Evolutionary conservation across 169 alveolate species (phyloP).

Genomic region (Plasmodium gonderi): DNA sequence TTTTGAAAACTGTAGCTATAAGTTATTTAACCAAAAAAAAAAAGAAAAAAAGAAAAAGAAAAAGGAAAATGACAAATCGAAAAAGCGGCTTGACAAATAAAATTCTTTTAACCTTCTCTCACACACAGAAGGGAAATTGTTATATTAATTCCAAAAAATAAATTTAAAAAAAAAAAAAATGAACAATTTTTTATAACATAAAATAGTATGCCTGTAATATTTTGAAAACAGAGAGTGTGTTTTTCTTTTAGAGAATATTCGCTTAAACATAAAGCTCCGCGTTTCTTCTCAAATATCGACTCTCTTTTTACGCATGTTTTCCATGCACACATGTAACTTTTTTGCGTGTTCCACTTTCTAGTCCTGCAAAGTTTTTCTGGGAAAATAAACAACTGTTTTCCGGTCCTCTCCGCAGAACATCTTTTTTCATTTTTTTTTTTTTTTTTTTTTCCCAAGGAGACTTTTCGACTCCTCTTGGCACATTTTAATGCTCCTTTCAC

Average conservation of each 20-base stretch:
- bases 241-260: background rate
- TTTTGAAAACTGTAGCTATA: background rate
- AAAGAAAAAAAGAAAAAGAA: background rate
- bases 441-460: background rate
- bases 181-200: background rate
- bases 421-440: background rate
- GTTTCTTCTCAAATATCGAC: background rate
- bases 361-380: background rate
- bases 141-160: background rate
- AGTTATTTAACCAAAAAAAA: background rate
- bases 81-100: background rate
- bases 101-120: background rate
- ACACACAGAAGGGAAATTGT: background rate
- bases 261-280: background rate
- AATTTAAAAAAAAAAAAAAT: background rate
- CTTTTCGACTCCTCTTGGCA: background rate
- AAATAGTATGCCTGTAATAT: background rate
- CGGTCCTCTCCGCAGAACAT: background rate
- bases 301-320: background rate
- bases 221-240: background rate
- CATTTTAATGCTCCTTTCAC: too few relatives aligned
- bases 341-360: background rate
- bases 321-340: background rate
- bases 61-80: background rate
- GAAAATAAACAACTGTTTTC: background rate